Percentiles rank a stretch among this genome's conserved stretches.
phyloP scores from a whole-genome alignment of 768 basidiomycete genomes.

The Termitomyces eurrhizus region DNA sequence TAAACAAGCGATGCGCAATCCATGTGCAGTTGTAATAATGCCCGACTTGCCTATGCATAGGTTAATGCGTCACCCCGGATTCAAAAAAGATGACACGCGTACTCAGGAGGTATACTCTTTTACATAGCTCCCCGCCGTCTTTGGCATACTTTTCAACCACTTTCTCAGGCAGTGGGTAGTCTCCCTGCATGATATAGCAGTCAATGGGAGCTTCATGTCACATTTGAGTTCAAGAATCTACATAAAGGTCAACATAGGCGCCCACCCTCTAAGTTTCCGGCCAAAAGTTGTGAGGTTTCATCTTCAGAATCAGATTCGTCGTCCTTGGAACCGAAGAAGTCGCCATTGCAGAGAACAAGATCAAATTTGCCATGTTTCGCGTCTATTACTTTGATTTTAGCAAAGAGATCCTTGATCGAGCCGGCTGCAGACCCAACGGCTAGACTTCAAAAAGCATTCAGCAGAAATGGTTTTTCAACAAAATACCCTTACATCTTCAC shows the following conservation, averaged over 20 bases:
- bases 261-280: slow-evolving; percentile 64
- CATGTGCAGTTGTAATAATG: slow-evolving; percentile 72
- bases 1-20: slow-evolving; percentile 81
- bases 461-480: not conserved
- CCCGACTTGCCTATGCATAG: slow-evolving; percentile 67
- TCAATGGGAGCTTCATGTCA: slow-evolving; percentile 69
- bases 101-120: slow-evolving; percentile 86
- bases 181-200: slow-evolving; percentile 92
- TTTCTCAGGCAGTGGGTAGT: slow-evolving; percentile 62
- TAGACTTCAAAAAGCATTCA: slow-evolving; percentile 35
- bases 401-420: slow-evolving; percentile 66
- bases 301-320: slow-evolving; percentile 34
- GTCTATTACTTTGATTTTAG: slow-evolving; percentile 81
- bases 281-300: slow-evolving; percentile 57
- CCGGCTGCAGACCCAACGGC: slow-evolving; percentile 81
- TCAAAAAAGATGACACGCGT: slow-evolving; percentile 24
- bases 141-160: slow-evolving; percentile 74
- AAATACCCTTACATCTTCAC: slow-evolving; percentile 32
- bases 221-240: slow-evolving; percentile 8
- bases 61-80: not conserved
- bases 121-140: slow-evolving; percentile 75
- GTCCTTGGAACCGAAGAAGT: slow-evolving; percentile 72
- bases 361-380: slow-evolving; percentile 93
- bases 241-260: slow-evolving; percentile 10
- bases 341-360: slow-evolving; percentile 75